These are phyloP conservation scores for Solanum chacoense DNA, from an alignment of 305 asterid genomes.

Conservation along the genomic window DNA sequence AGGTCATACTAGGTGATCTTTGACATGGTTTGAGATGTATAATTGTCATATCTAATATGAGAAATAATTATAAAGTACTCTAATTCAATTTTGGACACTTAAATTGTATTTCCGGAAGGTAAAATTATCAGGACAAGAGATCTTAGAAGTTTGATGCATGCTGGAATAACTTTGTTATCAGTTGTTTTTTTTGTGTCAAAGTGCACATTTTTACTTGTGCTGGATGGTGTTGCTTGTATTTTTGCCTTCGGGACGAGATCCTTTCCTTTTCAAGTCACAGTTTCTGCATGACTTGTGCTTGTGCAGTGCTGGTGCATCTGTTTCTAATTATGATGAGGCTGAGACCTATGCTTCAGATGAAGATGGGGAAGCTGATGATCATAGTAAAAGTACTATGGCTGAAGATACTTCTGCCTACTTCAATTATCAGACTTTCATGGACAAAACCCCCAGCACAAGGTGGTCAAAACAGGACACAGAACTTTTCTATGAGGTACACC, in stretches of 20 bases:
- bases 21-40: neutral
- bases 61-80: neutral
- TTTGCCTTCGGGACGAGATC: neutral
- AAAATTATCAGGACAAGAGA: neutral
- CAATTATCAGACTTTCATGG: conserved; percentile 81
- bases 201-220: neutral
- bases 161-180: neutral
- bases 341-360: conserved; percentile 24
- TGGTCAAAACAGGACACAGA: conserved; percentile 92
- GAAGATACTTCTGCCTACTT: conserved; percentile 36
- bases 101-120: neutral
- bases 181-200: neutral
- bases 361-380: conserved; percentile 29
- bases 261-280: neutral
- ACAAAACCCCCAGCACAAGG: conserved; percentile 44
- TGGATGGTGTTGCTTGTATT: neutral
- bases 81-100: neutral
- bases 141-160: neutral
- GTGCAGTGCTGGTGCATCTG: conserved; percentile 30
- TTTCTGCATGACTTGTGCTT: conserved; percentile 8
- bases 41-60: neutral
- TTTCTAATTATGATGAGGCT: conserved; percentile 22
- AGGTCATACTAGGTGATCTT: neutral
- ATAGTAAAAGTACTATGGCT: conserved; percentile 16
- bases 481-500: conserved; percentile 68